Evolutionary conservation across 108 stramenopile species (phyloP).

Genomic region (Fragilariopsis cylindrus): DNA sequence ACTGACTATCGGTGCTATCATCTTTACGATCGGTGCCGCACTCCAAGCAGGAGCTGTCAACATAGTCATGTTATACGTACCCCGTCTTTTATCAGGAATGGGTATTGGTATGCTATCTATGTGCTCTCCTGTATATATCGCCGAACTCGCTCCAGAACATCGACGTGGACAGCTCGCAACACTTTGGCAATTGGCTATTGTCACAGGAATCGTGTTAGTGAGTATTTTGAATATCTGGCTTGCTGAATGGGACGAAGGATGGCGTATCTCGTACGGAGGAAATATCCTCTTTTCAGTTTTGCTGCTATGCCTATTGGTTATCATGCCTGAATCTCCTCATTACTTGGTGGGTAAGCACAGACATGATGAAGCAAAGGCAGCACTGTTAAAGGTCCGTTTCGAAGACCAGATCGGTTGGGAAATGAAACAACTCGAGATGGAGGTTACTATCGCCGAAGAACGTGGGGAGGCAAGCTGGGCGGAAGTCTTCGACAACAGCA

Average conservation of each 20-base stretch:
- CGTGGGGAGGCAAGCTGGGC: constrained; percentile 3
- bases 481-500: neutral
- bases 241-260: constrained; percentile 36
- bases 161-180: constrained; percentile 34
- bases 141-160: constrained; percentile 38
- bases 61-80: neutral
- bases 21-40: neutral
- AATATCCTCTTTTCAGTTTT: constrained; percentile 41
- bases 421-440: constrained; percentile 3
- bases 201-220: constrained; percentile 38
- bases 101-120: constrained; percentile 10
- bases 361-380: constrained; percentile 24
- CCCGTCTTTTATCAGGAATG: constrained; percentile 3
- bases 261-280: constrained; percentile 45
- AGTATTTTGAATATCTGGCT: constrained; percentile 31
- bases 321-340: constrained; percentile 50
- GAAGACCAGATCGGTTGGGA: constrained; percentile 6
- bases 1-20: neutral
- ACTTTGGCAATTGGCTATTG: constrained; percentile 48
- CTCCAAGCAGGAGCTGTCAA: constrained; percentile 1
- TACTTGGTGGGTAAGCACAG: constrained; percentile 37
- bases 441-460: neutral
- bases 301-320: constrained; percentile 24
- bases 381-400: constrained; percentile 23
- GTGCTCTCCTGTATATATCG: constrained; percentile 35